Evolutionary conservation across 805 yeast genomes (phyloP), one percentile per base, ranked within the genome.

Genomic region (Pichia exigua): DNA sequence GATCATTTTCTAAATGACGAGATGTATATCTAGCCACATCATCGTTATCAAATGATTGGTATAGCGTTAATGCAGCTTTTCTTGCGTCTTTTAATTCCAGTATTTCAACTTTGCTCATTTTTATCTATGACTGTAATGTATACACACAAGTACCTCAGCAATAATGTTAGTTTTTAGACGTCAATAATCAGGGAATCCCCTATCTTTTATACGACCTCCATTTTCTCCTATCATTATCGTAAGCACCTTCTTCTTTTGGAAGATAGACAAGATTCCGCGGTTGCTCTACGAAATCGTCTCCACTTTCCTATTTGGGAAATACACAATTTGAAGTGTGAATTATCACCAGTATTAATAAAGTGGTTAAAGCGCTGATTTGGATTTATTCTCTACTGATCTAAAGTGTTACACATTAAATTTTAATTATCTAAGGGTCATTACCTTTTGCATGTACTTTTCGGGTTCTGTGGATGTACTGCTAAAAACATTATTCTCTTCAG

Each of bases 341-440:
- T 35, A 6, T 7, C 20, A 17, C 8, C 39, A n/a, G 20, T n/a
- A 20, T 35, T 35, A 35, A n/a, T 7, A 35, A 12, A 12, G 35
- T 13, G 3, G 35, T 30, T 15, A 13, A 30, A n/a, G 20, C 39
- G 20, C 39, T 5, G 7, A 6, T 17, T 35, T 20, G 20, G 39
- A 35, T 3, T 35, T 35, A n/a, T n/a, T 17, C 20, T 28, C n/a
- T 42, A 17, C 15, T 26, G 20, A 26, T 44, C 26, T 26, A 45
- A 13, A 44, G 2, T 20, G 17, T 21, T 40, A 40, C 18, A 40
- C 26, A 22, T 43, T 20, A n/a, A 20, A 28, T 28, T 13, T 38
- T 35, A 9, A n/a, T 18, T 58, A 77, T 55, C 82, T 71, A 49
- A 77, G 75, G 53, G 78, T 77, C 78, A 76, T 77, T 20, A 72